Conservation (phyloP, 352 stramenopile species). For the Pythium brassicae region DNA sequence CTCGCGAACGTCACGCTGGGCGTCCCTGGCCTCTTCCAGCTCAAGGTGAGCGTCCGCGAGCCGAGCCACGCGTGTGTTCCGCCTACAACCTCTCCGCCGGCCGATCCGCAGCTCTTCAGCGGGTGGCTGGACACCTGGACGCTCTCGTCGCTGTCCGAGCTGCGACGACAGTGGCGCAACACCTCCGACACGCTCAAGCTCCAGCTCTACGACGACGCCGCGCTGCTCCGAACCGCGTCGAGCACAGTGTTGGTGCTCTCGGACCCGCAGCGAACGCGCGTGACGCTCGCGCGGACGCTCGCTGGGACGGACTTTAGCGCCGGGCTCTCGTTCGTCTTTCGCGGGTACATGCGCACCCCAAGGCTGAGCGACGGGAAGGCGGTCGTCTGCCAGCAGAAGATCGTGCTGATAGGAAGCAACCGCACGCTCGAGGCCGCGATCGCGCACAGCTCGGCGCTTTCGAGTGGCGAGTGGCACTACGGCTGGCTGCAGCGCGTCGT, state of each 20-base stretch:
- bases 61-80: slow-evolving; percentile 33
- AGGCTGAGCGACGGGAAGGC: not conserved
- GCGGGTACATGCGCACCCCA: slow-evolving; percentile 30
- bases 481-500: slow-evolving; percentile 27
- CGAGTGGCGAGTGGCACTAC: slow-evolving; percentile 29
- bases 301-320: slow-evolving; percentile 31
- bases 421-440: slow-evolving; percentile 9
- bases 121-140: slow-evolving; percentile 52
- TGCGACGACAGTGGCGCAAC: slow-evolving; percentile 25
- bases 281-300: slow-evolving; percentile 25
- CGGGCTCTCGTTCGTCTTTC: slow-evolving; percentile 33
- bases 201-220: slow-evolving; percentile 19
- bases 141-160: slow-evolving; percentile 23
- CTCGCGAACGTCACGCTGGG: slow-evolving; percentile 15
- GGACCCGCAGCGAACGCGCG: slow-evolving; percentile 10
- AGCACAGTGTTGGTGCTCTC: slow-evolving; percentile 33
- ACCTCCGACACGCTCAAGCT: slow-evolving; percentile 15
- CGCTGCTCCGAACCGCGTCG: slow-evolving; percentile 30
- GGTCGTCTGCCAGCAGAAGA: slow-evolving; percentile 20
- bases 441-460: not conserved
- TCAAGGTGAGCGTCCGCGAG: slow-evolving; percentile 24
- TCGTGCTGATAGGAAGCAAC: slow-evolving; percentile 25
- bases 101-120: slow-evolving; percentile 29
- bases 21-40: slow-evolving; percentile 21
- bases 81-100: slow-evolving; percentile 4